Evolutionary conservation across 331 rosid genomes (phyloP).

Genomic region (Spiraea crenata): DNA sequence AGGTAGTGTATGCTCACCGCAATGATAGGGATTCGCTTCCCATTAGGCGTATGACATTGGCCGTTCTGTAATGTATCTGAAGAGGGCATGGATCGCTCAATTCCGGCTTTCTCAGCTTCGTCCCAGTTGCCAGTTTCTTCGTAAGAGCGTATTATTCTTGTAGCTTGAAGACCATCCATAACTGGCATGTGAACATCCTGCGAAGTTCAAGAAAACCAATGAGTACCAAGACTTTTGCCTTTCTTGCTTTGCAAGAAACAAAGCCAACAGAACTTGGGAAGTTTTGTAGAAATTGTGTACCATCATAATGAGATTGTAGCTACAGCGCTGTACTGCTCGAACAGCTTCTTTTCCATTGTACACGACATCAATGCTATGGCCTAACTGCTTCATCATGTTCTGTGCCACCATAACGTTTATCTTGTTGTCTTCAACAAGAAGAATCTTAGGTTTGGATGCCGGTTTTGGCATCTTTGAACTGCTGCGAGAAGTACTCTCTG

Average conservation of each 20-base stretch:
- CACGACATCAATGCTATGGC: conserved; percentile 79
- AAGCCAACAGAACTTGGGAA: neutral
- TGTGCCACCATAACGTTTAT: conserved; percentile 86
- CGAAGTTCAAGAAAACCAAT: conserved; percentile 13
- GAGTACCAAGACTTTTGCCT: neutral
- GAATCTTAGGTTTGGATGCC: conserved; percentile 56
- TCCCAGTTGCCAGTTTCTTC: conserved; percentile 93
- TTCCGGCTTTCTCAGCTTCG: conserved; percentile 66
- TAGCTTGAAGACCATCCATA: conserved; percentile 93
- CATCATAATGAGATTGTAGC: conserved; percentile 76
- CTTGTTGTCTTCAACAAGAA: conserved; percentile 93
- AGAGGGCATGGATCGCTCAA: conserved; percentile 35
- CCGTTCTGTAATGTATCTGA: conserved; percentile 24
- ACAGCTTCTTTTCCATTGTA: conserved; percentile 87
- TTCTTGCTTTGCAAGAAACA: neutral
- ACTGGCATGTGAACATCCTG: conserved; percentile 96
- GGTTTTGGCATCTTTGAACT: conserved; percentile 33
- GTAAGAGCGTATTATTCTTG: conserved; percentile 78
- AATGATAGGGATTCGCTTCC: conserved; percentile 59
- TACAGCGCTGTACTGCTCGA: conserved; percentile 52
- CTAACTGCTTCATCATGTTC: conserved; percentile 90
- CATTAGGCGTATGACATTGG: conserved; percentile 23
- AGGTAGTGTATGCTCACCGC: conserved; percentile 55
- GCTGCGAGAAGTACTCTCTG: conserved; percentile 26
- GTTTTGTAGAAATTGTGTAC: conserved; percentile 33